These are phyloP conservation scores for Penicillium ochrochloron DNA, from an alignment of 495 filamentous ascomycete genomes.

Conservation along the genomic window DNA sequence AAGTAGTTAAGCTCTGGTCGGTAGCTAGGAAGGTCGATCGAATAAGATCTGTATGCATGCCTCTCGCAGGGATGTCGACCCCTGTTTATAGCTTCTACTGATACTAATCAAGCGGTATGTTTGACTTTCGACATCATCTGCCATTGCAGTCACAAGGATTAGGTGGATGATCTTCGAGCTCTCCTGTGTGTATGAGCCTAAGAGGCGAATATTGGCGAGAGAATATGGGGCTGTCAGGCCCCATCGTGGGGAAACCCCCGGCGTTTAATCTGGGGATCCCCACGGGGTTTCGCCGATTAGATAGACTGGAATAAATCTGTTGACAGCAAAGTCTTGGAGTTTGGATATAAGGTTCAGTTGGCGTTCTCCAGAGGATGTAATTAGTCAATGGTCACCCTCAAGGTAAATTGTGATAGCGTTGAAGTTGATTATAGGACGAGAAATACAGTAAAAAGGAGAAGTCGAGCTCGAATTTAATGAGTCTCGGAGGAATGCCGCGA, in stretches of 20 bases:
- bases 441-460: neutral
- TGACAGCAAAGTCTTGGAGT: neutral
- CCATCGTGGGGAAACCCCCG: conserved; percentile 15
- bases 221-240: conserved; percentile 19
- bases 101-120: neutral
- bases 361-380: neutral
- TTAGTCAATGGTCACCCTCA: neutral
- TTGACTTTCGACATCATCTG: neutral
- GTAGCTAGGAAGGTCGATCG: neutral
- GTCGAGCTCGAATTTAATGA: neutral
- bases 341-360: neutral
- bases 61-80: neutral
- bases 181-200: neutral
- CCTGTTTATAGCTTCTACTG: conserved; percentile 1
- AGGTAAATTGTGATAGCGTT: neutral
- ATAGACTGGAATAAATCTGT: neutral
- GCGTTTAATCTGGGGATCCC: conserved; percentile 18
- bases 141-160: neutral
- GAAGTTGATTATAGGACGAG: neutral
- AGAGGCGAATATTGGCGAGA: neutral
- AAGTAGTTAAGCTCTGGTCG: conserved; percentile 1
- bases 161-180: neutral
- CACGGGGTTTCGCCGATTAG: conserved; percentile 16
- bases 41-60: neutral
- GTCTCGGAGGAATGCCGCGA: neutral